Percentiles rank a stretch among this genome's conserved stretches.
Conservation (phyloP, 306 rosid species). For the Gleditsia sinensis region DNA sequence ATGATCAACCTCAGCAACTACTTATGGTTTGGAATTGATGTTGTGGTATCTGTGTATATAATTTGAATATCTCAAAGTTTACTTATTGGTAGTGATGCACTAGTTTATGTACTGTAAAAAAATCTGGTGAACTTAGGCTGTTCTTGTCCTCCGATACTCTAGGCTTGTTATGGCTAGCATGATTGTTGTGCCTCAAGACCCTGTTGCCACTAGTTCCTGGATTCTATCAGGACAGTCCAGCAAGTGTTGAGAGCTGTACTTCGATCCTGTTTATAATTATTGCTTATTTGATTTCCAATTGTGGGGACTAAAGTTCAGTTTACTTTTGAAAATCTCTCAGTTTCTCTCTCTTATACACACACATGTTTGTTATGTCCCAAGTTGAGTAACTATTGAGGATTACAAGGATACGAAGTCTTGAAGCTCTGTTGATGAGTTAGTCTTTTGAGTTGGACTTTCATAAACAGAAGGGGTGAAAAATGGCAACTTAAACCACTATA, state of each 20-base stretch:
- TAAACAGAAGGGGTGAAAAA: too few relatives aligned
- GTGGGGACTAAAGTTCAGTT: conserved; percentile 38
- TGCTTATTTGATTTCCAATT: conserved; percentile 26
- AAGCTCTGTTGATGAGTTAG: too few relatives aligned
- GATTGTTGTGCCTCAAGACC: conserved; percentile 29
- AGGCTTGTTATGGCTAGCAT: conserved; percentile 16
- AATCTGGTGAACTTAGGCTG: conserved; percentile 29
- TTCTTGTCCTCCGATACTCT: neutral
- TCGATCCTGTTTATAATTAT: conserved; percentile 30
- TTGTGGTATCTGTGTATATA: conserved; percentile 26
- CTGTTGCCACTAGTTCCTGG: conserved; percentile 39
- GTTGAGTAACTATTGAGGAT: too few relatives aligned
- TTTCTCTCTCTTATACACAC: conserved; percentile 1
- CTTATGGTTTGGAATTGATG: conserved; percentile 29
- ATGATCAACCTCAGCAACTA: conserved; percentile 4
- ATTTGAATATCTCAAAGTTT: conserved; percentile 29
- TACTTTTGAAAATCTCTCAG: conserved; percentile 26
- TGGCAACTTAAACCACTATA: too few relatives aligned
- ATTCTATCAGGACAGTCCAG: conserved; percentile 21
- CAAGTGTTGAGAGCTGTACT: conserved; percentile 32
- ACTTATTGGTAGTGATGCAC: conserved; percentile 36
- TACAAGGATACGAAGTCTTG: too few relatives aligned
- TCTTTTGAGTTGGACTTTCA: too few relatives aligned
- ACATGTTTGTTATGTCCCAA: too few relatives aligned
- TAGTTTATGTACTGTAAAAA: conserved; percentile 42